Conservation (phyloP, 2,329 filamentous ascomycete genomes). For the Lasiodiplodia sp. region DNA sequence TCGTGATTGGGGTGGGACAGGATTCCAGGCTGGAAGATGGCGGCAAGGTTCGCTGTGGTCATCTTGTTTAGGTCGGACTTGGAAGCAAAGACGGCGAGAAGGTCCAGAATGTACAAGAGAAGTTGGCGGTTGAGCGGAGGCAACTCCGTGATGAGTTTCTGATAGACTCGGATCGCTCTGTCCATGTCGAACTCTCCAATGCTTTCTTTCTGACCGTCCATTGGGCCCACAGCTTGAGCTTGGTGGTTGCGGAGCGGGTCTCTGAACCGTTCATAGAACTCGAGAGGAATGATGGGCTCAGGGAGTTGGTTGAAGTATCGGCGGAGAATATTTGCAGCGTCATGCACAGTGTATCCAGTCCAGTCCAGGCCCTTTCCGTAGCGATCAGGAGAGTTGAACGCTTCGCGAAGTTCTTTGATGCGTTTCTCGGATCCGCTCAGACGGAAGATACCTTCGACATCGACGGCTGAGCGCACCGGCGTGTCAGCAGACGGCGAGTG, state of each 20-base stretch:
- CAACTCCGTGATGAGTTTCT: constrained; percentile 88
- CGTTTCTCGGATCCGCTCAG: constrained; percentile 95
- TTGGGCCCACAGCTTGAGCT: constrained; percentile 73
- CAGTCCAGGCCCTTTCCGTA: constrained; percentile 97
- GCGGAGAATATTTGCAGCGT: constrained; percentile 94
- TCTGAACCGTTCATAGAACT: constrained; percentile 91
- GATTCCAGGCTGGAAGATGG: constrained; percentile 97
- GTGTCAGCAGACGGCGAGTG: constrained; percentile 37
- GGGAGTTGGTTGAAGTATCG: constrained; percentile 96
- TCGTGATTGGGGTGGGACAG: constrained; percentile 92
- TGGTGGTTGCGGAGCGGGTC: constrained; percentile 77
- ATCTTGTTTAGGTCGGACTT: constrained; percentile 97
- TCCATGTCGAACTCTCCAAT: constrained; percentile 76
- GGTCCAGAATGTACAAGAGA: constrained; percentile 91
- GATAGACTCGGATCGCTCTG: constrained; percentile 81
- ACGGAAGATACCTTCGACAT: constrained; percentile 95
- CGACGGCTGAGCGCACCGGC: constrained; percentile 70
- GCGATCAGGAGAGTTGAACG: constrained; percentile 92
- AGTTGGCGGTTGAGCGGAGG: constrained; percentile 93
- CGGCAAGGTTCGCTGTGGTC: constrained; percentile 91
- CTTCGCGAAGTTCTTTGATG: constrained; percentile 92
- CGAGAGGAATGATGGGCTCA: constrained; percentile 93
- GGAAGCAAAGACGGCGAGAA: constrained; percentile 94
- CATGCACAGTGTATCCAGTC: constrained; percentile 97
- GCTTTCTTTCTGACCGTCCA: constrained; percentile 69